Base-by-base conservation (phyloP, 1,284 basidiomycete species). In the Sanghuangporus weigelae region DNA sequence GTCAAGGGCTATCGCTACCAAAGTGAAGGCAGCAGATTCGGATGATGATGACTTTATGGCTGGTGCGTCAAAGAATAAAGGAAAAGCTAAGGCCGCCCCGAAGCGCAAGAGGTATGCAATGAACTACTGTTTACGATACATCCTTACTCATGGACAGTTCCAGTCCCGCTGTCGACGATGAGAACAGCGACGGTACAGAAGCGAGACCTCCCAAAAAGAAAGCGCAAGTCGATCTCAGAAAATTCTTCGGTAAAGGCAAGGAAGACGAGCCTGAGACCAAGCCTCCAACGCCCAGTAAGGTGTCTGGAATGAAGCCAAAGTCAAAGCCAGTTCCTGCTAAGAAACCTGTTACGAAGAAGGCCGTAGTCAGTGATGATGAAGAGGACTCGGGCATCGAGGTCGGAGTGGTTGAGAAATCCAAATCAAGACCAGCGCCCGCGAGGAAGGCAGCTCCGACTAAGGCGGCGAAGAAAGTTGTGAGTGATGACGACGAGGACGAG, bases 401-500 rank as follows among this genome's bases (percentile, higher is more conserved):
- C 39, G 59, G 16, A 10, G 26, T 51, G 35, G 50, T 31, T 10
- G 35, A 31, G 16, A 62, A 62, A 46, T 50, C 62, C 1, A 65
- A 62, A 31, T 19, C 51, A 6, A 65, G 62, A 62, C 44, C 42
- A 21, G 59, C 39, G 38, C 66, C 36, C n/a, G 57, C 44, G 39
- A 66, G 64, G 51, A 67, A 51, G 63, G 57, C 61, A 39, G 35
- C 35, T 46, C 44, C 44, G 16, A 14, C 2, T 8, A 65, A 67
- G 46, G 50, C 67, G 14, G 60, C 64, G 36, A 69, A 68, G 63
- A 69, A 69, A 57, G 62, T 63, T 14, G 21, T 66, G 48, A 63
- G 68, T 53, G 69, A 71, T 66, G 48, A 71, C 66, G 60, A 71
- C 67, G 68, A 69, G 31, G 71, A 71, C 38, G 69, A 71, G 63